phyloP scores from a whole-genome alignment of 768 basidiomycete genomes.

The Hygrophorus pudorinus region DNA sequence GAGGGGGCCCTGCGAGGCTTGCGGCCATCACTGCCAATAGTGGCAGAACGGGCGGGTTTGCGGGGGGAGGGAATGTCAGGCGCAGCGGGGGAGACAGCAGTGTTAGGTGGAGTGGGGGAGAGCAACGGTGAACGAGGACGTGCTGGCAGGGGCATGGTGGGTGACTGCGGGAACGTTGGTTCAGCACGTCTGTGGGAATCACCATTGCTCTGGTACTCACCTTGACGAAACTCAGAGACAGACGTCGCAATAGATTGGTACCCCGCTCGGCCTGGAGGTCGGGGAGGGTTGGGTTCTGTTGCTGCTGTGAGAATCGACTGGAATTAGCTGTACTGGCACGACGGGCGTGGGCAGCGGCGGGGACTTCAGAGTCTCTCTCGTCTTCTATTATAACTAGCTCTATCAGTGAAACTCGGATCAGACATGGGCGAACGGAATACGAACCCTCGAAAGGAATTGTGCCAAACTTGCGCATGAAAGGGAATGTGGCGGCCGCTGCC shows the following conservation, averaged over 20 bases:
- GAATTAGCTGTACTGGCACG: constrained; percentile 49
- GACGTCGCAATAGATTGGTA: constrained; percentile 59
- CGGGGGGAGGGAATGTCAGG: constrained; percentile 18
- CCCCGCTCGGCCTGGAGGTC: constrained; percentile 54
- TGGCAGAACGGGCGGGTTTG: constrained; percentile 50
- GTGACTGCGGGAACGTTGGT: constrained; percentile 8
- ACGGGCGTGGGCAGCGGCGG: constrained; percentile 40
- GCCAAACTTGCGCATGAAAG: constrained; percentile 49
- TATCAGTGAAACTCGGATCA: not conserved
- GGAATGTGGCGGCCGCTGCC: constrained; percentile 36
- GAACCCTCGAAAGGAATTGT: constrained; percentile 54
- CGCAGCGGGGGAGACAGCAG: constrained; percentile 31
- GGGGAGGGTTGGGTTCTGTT: constrained; percentile 29
- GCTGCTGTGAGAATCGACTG: constrained; percentile 41
- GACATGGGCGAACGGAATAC: constrained; percentile 2
- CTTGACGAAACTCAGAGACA: constrained; percentile 60
- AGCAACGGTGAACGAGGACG: constrained; percentile 22
- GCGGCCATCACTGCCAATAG: constrained; percentile 33
- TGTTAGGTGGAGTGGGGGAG: constrained; percentile 42
- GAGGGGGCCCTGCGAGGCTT: constrained; percentile 63
- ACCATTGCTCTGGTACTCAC: constrained; percentile 36
- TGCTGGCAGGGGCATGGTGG: constrained; percentile 20
- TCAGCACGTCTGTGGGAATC: not conserved
- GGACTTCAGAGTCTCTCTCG: constrained; percentile 31
- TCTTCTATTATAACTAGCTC: constrained; percentile 18